Conservation (phyloP, 441 rosid species). For the Pelargonium fulgidum region DNA sequence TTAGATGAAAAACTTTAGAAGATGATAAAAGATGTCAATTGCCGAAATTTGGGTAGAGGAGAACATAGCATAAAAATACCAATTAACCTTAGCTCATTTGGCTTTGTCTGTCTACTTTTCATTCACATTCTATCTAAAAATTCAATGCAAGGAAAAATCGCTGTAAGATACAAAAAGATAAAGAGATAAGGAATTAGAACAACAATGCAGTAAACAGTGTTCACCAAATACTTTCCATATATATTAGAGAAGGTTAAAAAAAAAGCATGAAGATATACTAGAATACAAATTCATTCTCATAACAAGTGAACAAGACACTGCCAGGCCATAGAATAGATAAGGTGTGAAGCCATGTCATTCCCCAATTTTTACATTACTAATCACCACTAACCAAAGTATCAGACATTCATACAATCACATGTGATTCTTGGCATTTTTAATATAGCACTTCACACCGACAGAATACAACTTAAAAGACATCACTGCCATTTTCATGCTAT, state of each 20-base stretch:
- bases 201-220: neutral
- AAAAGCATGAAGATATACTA: neutral
- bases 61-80: neutral
- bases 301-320: neutral
- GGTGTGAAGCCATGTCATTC: neutral
- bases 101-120: neutral
- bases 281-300: neutral
- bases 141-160: neutral
- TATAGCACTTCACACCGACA: too few species aligned
- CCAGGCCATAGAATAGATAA: neutral
- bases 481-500: too few species aligned
- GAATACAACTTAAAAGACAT: too few species aligned
- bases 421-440: too few species aligned
- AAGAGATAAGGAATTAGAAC: neutral
- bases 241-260: neutral
- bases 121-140: neutral
- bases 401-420: too few species aligned
- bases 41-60: neutral
- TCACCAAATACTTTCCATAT: neutral
- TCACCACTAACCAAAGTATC: too few species aligned
- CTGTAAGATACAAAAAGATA: neutral
- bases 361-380: neutral
- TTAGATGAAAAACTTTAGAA: neutral
- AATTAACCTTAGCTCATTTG: neutral
- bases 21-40: neutral